Conservation (phyloP, 2,329 filamentous ascomycete genomes). For the Rutstroemia sp. region DNA sequence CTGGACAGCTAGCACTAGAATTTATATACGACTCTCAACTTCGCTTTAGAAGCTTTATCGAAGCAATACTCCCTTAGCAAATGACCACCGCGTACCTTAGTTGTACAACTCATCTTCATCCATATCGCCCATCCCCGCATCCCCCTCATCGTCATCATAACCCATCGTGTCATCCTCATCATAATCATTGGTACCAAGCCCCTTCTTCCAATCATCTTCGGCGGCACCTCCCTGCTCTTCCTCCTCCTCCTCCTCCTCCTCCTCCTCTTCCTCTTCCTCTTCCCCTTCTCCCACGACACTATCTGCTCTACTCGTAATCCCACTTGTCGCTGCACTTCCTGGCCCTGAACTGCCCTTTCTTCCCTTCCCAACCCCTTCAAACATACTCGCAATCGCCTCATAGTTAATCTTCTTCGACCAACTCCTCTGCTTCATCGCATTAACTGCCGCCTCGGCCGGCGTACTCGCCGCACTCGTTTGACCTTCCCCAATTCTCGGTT, state of each 20-base stretch:
- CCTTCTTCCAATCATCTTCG: slow-evolving; percentile 4
- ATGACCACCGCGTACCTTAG: background rate
- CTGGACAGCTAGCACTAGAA: no score
- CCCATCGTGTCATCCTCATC: background rate
- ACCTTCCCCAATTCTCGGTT: slow-evolving; percentile 55
- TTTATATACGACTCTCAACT: background rate
- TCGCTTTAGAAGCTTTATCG: background rate
- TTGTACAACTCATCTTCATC: slow-evolving; percentile 3
- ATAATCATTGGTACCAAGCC: background rate
- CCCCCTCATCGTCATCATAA: slow-evolving; percentile 1
- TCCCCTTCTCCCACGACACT: background rate
- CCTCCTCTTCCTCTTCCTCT: background rate
- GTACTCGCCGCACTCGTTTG: slow-evolving; percentile 59
- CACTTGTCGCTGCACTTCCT: slow-evolving; percentile 39
- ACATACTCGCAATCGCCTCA: slow-evolving; percentile 43
- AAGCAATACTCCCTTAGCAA: background rate
- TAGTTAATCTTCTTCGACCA: slow-evolving; percentile 75
- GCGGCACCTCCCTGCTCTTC: background rate
- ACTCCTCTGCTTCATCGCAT: slow-evolving; percentile 58
- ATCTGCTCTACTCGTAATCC: slow-evolving; percentile 32
- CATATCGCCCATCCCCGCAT: slow-evolving; percentile 2
- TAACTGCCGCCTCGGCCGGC: slow-evolving; percentile 60
- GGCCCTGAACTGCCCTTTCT: slow-evolving; percentile 29
- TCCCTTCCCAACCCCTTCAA: slow-evolving; percentile 31
- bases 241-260: background rate